These are phyloP conservation scores for Didymella pomorum DNA, from an alignment of 2,329 filamentous ascomycete species.

Conservation along the genomic window DNA sequence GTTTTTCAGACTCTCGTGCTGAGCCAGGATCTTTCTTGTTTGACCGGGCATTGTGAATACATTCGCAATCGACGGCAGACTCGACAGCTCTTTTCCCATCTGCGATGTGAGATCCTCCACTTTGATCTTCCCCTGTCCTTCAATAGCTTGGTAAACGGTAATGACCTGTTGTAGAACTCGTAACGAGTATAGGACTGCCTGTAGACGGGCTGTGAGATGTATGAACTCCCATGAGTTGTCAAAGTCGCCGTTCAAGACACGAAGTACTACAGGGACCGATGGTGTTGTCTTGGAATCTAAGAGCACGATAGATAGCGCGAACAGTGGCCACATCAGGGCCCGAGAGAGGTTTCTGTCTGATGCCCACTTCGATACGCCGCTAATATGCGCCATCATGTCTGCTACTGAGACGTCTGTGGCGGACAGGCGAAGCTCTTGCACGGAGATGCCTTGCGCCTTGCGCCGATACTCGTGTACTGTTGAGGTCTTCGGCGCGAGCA, in stretches of 20 bases:
- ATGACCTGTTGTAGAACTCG: conserved; percentile 53
- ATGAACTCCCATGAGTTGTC: conserved; percentile 50
- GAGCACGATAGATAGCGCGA: conserved; percentile 35
- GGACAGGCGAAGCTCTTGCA: conserved; percentile 27
- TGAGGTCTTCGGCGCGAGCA: conserved; percentile 33
- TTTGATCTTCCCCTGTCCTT: not conserved
- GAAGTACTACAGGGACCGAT: conserved; percentile 23
- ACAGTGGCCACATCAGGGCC: conserved; percentile 36
- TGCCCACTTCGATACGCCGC: conserved; percentile 30
- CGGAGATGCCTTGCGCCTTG: conserved; percentile 43
- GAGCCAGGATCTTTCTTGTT: conserved; percentile 19
- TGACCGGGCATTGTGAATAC: conserved; percentile 41
- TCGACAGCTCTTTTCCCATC: conserved; percentile 29
- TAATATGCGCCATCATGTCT: conserved; percentile 28
- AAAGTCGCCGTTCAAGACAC: conserved; percentile 41
- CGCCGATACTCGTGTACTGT: conserved; percentile 50
- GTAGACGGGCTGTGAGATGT: conserved; percentile 52
- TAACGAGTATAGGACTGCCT: conserved; percentile 55
- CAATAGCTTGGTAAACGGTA: conserved; percentile 28
- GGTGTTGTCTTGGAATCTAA: conserved; percentile 34
- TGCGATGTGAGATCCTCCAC: not conserved
- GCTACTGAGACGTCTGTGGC: not conserved
- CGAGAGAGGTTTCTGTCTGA: conserved; percentile 17
- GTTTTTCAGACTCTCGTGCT: conserved; percentile 26
- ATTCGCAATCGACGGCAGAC: conserved; percentile 36